These are phyloP conservation scores for Spencermartinsiella europaea DNA, from an alignment of 805 yeast species.

Conservation along the genomic window DNA sequence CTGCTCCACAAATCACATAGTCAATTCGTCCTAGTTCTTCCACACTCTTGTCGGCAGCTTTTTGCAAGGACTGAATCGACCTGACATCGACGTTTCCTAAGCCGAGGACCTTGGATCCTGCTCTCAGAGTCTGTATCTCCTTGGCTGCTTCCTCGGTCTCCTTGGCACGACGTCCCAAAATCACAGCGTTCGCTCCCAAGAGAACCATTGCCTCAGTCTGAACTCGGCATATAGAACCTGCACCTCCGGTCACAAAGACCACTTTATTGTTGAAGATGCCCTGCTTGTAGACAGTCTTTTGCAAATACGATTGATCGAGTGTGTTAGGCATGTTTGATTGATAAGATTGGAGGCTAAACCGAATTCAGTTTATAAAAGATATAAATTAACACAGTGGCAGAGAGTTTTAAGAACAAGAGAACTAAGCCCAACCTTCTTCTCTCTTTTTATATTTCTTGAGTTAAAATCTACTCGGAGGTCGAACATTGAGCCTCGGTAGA, in stretches of 20 bases:
- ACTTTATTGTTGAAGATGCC: constrained; percentile 78
- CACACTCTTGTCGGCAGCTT: constrained; percentile 65
- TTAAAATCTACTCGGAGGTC: no score
- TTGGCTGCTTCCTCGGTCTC: constrained; percentile 64
- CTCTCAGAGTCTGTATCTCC: constrained; percentile 54
- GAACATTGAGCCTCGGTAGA: no score
- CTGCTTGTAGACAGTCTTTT: constrained; percentile 39
- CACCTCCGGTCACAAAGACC: constrained; percentile 91
- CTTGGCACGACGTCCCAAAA: constrained; percentile 68
- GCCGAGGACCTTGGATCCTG: constrained; percentile 65
- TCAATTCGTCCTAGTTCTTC: constrained; percentile 71
- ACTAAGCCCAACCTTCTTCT: no score
- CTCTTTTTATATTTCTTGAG: no score
- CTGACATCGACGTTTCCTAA: constrained; percentile 76
- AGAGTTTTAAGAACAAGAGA: no score
- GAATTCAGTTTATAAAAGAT: no score
- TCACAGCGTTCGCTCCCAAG: constrained; percentile 83
- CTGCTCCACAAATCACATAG: constrained; percentile 90
- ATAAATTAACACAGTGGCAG: no score
- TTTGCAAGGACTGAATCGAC: constrained; percentile 49
- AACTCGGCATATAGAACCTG: constrained; percentile 91
- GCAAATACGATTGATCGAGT: constrained; percentile 17
- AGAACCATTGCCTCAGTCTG: constrained; percentile 80
- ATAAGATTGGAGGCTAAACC: no score
- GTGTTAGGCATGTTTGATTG: constrained; percentile 6